These are phyloP conservation scores for Fusarium pseudonygamai DNA, from an alignment of 2,329 filamentous ascomycete species.

Conservation along the genomic window DNA sequence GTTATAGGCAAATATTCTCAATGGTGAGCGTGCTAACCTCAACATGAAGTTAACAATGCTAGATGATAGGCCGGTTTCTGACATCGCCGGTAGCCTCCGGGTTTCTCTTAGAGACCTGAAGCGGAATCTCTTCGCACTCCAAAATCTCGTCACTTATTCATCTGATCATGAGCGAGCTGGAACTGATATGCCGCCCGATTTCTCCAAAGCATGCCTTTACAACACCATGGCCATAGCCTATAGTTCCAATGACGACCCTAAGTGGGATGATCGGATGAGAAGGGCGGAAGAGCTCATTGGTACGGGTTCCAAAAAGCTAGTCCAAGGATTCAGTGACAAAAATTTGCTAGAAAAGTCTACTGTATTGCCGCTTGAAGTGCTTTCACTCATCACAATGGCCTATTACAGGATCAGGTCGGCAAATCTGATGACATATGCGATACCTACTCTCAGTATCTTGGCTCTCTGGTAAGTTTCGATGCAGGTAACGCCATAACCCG, in stretches of 20 bases:
- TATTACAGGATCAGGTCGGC: slow-evolving; percentile 53
- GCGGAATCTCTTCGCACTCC: slow-evolving; percentile 42
- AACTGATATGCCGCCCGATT: slow-evolving; percentile 48
- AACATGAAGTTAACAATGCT: slow-evolving; percentile 13
- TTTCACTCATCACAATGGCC: slow-evolving; percentile 51
- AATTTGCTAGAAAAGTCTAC: slow-evolving; percentile 50
- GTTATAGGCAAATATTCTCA: neutral
- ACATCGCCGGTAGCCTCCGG: slow-evolving; percentile 24
- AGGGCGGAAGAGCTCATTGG: slow-evolving; percentile 46
- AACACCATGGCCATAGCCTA: slow-evolving; percentile 51
- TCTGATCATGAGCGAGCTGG: slow-evolving; percentile 41
- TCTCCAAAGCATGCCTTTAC: slow-evolving; percentile 55
- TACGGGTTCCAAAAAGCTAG: slow-evolving; percentile 50
- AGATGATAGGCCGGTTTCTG: neutral
- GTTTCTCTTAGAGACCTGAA: slow-evolving; percentile 37
- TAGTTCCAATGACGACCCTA: slow-evolving; percentile 27
- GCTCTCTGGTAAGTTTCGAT: slow-evolving; percentile 48
- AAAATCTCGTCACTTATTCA: slow-evolving; percentile 43
- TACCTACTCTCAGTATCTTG: slow-evolving; percentile 55
- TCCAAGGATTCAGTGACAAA: slow-evolving; percentile 46
- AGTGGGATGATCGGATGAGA: slow-evolving; percentile 45
- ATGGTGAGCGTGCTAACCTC: slow-evolving; percentile 3
- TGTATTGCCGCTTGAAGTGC: slow-evolving; percentile 54
- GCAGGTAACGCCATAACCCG: neutral
- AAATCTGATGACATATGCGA: slow-evolving; percentile 51